These are phyloP conservation scores for Starmerella vitae DNA, from an alignment of 805 yeast species.

Conservation along the genomic window DNA sequence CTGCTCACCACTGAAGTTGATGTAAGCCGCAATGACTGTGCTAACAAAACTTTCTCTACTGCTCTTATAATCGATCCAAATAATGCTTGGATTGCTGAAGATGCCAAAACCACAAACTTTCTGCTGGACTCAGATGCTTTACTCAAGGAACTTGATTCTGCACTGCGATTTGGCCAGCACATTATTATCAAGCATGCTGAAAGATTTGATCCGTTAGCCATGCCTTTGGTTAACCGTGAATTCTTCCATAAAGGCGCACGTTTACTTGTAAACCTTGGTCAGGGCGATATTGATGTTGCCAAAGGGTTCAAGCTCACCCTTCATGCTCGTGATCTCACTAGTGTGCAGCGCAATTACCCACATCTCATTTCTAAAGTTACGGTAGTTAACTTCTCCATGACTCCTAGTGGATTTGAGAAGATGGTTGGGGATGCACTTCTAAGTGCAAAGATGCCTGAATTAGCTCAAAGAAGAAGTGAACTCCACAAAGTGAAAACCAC, in stretches of 20 bases:
- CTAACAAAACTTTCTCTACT: constrained; percentile 30
- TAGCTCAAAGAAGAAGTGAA: constrained; percentile 44
- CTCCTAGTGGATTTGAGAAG: constrained; percentile 49
- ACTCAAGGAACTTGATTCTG: constrained; percentile 57
- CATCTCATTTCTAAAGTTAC: constrained; percentile 51
- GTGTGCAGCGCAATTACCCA: constrained; percentile 31
- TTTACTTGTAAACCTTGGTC: constrained; percentile 44
- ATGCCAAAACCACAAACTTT: constrained; percentile 36
- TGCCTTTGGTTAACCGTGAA: constrained; percentile 49
- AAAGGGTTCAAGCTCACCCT: constrained; percentile 48
- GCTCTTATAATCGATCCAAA: constrained; percentile 69
- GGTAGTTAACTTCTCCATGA: constrained; percentile 57
- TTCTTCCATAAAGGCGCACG: constrained; percentile 56
- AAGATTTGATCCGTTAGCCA: constrained; percentile 58
- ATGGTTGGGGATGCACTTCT: constrained; percentile 49
- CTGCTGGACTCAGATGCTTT: constrained; percentile 52
- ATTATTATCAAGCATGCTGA: constrained; percentile 71
- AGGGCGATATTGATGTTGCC: constrained; percentile 52
- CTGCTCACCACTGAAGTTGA: constrained; percentile 30
- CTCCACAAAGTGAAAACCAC: constrained; percentile 45
- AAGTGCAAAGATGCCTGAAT: constrained; percentile 46
- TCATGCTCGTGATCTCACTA: constrained; percentile 44
- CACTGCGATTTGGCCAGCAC: constrained; percentile 69
- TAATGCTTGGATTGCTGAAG: constrained; percentile 1
- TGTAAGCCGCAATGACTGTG: constrained; percentile 48